phyloP scores from a whole-genome alignment of 352 stramenopile genomes.

The Phytopythium aichiense region DNA sequence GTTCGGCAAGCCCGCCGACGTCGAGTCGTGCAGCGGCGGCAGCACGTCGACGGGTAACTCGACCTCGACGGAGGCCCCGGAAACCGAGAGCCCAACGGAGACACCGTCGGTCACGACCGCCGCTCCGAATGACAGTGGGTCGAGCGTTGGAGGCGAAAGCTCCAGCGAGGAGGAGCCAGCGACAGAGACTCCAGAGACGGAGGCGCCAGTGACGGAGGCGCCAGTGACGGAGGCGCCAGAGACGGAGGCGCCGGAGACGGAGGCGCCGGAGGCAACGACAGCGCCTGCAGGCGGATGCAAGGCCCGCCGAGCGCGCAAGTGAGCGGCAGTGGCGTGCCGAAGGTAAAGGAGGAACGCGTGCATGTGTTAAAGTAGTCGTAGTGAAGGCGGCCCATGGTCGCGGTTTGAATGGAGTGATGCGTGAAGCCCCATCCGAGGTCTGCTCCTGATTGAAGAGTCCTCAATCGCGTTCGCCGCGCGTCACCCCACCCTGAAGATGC shows the following conservation, averaged over 20 bases:
- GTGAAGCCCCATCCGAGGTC: too few relatives aligned
- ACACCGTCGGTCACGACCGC: not conserved
- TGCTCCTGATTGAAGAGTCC: too few relatives aligned
- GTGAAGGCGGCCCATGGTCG: not conserved
- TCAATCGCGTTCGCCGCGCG: too few relatives aligned
- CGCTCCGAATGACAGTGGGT: not conserved
- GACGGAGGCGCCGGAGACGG: conserved; percentile 3
- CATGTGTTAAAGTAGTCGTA: not conserved
- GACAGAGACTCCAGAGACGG: not conserved
- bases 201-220: conserved; percentile 1
- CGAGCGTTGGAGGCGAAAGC: not conserved
- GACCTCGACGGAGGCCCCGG: conserved; percentile 8
- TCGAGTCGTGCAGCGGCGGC: conserved; percentile 35
- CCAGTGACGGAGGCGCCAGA: not conserved
- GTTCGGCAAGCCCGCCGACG: conserved; percentile 39
- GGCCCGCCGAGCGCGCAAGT: conserved; percentile 2
- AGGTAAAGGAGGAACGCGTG: not conserved
- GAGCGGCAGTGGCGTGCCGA: not conserved
- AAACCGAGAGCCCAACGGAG: not conserved
- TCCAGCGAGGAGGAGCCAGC: not conserved
- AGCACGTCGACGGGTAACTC: conserved; percentile 10
- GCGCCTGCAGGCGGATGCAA: not conserved
- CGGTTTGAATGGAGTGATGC: not conserved
- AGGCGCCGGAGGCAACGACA: not conserved
- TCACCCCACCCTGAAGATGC: too few relatives aligned